Percentiles rank a stretch among this genome's conserved stretches.
Conservation (phyloP, 352 stramenopile species). For the Peronosclerospora sorghi region DNA sequence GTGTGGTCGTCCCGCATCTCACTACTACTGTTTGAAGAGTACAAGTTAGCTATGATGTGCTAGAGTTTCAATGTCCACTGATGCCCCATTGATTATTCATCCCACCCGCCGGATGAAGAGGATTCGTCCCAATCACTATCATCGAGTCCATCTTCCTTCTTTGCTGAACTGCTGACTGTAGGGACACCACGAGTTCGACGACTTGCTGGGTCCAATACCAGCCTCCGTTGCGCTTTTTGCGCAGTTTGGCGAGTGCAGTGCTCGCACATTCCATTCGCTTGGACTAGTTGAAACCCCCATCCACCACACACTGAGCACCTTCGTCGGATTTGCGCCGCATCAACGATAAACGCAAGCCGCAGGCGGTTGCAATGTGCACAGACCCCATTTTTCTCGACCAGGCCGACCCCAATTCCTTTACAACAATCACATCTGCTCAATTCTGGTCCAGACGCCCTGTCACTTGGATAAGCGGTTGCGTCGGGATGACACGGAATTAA, state of each 20-base stretch:
- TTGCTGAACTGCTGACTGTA: slow-evolving; percentile 1
- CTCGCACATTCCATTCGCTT: slow-evolving; percentile 32
- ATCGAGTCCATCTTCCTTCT: slow-evolving; percentile 8
- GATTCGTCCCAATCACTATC: slow-evolving; percentile 41
- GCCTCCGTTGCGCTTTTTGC: slow-evolving; percentile 8
- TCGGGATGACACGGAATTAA: slow-evolving; percentile 28
- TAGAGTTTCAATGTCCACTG: no score
- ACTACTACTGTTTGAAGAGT: no score
- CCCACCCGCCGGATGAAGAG: slow-evolving; percentile 33
- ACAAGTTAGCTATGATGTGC: no score
- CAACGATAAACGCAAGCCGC: slow-evolving; percentile 58
- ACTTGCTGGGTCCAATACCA: not conserved
- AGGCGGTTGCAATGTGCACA: slow-evolving; percentile 63
- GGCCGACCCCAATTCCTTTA: slow-evolving; percentile 33
- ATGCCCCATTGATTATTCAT: slow-evolving; percentile 25
- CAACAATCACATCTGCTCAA: slow-evolving; percentile 46
- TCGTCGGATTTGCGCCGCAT: slow-evolving; percentile 43
- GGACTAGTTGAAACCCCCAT: slow-evolving; percentile 47
- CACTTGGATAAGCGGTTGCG: slow-evolving; percentile 7
- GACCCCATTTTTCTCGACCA: slow-evolving; percentile 62
- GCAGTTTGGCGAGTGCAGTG: slow-evolving; percentile 36
- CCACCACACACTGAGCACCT: slow-evolving; percentile 39
- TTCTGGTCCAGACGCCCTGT: slow-evolving; percentile 12
- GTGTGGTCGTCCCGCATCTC: no score
- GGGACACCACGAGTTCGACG: slow-evolving; percentile 7